These are phyloP conservation scores for Durio zibethinus DNA, from an alignment of 345 rosid genomes.

Conservation along the genomic window DNA sequence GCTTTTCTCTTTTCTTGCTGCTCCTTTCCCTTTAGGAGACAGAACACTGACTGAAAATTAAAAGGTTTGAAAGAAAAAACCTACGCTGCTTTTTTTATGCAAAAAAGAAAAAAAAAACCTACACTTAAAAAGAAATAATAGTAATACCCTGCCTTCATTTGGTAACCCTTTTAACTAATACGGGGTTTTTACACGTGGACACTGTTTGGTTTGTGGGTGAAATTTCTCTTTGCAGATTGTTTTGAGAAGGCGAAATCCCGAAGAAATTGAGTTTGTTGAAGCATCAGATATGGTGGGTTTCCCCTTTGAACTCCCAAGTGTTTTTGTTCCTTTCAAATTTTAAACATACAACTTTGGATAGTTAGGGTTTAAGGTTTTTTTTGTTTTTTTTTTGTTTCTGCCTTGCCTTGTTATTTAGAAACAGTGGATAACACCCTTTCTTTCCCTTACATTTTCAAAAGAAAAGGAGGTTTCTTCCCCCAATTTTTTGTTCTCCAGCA, in stretches of 20 bases:
- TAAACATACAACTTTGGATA: background rate
- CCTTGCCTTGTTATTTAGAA: background rate
- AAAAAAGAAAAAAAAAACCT: no score
- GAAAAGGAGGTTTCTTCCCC: background rate
- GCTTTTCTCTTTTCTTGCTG: no score
- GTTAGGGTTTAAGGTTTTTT: background rate
- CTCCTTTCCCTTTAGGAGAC: no score
- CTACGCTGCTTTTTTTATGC: no score
- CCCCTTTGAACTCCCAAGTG: background rate
- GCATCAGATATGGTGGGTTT: conserved; percentile 11
- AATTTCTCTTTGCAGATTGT: background rate
- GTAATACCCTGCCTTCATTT: no score
- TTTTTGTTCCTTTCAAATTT: background rate
- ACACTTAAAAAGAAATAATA: no score
- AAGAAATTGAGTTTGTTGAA: background rate
- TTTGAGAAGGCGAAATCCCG: background rate
- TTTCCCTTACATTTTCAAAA: background rate
- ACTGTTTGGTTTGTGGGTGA: background rate
- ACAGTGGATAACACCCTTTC: background rate
- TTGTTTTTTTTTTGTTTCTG: background rate
- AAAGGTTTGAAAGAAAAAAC: no score
- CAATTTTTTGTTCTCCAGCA: background rate
- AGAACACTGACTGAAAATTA: no score
- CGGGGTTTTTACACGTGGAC: background rate
- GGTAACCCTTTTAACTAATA: background rate